Evolutionary conservation across 2,329 filamentous ascomycete species (phyloP), one percentile per base, ranked within the genome.

Genomic region (Penicillium sp.): DNA sequence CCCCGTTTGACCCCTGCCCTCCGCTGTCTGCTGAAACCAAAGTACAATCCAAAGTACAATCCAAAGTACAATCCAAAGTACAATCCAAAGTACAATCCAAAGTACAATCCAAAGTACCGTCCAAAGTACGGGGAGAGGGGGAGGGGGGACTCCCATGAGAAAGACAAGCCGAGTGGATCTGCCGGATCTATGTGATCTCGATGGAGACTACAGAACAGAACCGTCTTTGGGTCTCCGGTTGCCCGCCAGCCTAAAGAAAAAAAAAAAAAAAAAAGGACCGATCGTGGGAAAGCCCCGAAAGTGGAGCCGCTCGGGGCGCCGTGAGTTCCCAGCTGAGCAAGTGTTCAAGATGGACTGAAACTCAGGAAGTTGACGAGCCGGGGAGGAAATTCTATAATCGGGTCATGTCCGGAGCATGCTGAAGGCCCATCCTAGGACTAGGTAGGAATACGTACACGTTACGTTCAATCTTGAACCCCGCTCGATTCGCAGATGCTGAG

Each of bases 221-320:
- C 16, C 36, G 24, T 39, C 12, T 16, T 10, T 21, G 18, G 18
- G 36, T 39, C 36, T 47, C 47, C 45, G 51, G 33, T 52, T 34
- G 53, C 31, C 46, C 53, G 49, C 36, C 33, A 47, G 36, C 46
- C 42, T 52, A 34, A 26, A 3, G 3, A 21, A 3, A 21, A 21
- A 21, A 21, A 21, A 3, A 21, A 33, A 41, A 53, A 47, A 34
- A 34, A 16, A 36, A 45, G 39, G 36, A 24, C 45, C 26, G 39
- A 43, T 47, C 18, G 51, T 47, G 51, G 51, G 36, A 55, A 53
- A 56, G 51, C 42, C 31, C 56, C 56, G 50, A 54, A 15, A 49
- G 49, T 53, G 52, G 54, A 57, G 47, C 47, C 54, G 26, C 46
- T 48, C 28, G 42, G 33, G 41, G 47, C 41, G 24, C 45, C 28